Evolutionary conservation across 2,329 filamentous ascomycete species (phyloP).

Genomic region (Delphinella strobiligena): DNA sequence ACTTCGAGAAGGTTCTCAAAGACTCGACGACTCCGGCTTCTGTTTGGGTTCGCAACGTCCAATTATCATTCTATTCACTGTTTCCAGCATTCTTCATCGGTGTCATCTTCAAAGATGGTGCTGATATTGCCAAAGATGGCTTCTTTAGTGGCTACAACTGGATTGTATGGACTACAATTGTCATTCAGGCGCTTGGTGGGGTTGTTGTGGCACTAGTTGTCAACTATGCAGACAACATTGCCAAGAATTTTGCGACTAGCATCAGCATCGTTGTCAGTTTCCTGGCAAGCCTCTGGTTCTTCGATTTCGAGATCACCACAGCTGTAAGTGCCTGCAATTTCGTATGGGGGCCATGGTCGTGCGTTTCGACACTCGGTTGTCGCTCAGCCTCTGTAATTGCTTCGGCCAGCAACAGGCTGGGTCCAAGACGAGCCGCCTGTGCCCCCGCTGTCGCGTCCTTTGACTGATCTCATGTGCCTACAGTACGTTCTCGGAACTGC

Average conservation of each 20-base stretch:
- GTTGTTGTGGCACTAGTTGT: constrained; percentile 73
- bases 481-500: constrained; percentile 74
- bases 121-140: constrained; percentile 68
- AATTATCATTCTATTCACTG: constrained; percentile 86
- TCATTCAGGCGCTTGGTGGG: constrained; percentile 72
- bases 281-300: constrained; percentile 72
- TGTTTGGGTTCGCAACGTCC: constrained; percentile 89
- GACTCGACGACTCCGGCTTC: constrained; percentile 65
- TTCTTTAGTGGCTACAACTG: constrained; percentile 94
- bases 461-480: no score
- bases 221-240: constrained; percentile 77
- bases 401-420: no score
- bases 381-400: no score
- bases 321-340: constrained; percentile 45
- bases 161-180: constrained; percentile 76
- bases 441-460: no score
- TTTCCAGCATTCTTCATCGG: constrained; percentile 82
- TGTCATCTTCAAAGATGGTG: constrained; percentile 75
- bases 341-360: no score
- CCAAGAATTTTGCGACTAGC: constrained; percentile 87
- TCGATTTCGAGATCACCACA: constrained; percentile 62
- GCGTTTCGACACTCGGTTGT: no score
- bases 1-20: constrained; percentile 85
- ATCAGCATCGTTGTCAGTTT: constrained; percentile 85
- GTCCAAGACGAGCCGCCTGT: no score